Evolutionary conservation across 225 moss, liverwort and hornwort species (phyloP).

Genomic region (Anthoceros angustus): DNA sequence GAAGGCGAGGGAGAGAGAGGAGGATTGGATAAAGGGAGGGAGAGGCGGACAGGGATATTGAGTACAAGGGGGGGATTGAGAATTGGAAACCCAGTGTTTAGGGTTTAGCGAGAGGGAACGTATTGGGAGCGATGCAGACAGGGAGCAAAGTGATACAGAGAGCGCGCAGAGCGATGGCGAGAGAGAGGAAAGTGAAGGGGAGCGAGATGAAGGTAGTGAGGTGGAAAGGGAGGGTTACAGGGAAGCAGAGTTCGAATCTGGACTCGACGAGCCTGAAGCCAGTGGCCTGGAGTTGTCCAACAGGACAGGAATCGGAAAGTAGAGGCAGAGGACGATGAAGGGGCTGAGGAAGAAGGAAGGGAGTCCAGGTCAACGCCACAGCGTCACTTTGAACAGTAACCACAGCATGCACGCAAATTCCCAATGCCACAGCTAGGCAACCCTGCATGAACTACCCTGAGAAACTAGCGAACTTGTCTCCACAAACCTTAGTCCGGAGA

Average conservation of each 20-base stretch:
- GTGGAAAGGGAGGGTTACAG: background rate
- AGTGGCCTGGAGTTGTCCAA: constrained; percentile 75
- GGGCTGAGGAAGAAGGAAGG: constrained; percentile 49
- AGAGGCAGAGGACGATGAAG: constrained; percentile 62
- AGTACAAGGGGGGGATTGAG: constrained; percentile 48
- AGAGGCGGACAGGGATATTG: constrained; percentile 60
- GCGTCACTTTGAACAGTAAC: no score
- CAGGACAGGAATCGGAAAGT: constrained; percentile 30
- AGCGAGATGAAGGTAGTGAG: constrained; percentile 55
- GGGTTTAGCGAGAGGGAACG: constrained; percentile 78
- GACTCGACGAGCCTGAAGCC: constrained; percentile 51
- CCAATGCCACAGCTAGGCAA: no score
- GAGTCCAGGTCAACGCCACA: constrained; percentile 49
- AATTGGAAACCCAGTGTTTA: constrained; percentile 26
- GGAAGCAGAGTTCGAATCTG: constrained; percentile 1
- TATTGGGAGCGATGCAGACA: constrained; percentile 41
- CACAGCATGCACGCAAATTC: no score
- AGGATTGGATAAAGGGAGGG: constrained; percentile 69
- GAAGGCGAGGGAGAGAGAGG: constrained; percentile 9
- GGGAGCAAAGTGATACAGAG: constrained; percentile 8
- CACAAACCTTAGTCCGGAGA: no score
- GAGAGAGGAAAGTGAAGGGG: constrained; percentile 39
- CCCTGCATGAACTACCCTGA: no score
- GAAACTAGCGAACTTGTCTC: no score
- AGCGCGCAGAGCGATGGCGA: constrained; percentile 66